phyloP scores from a whole-genome alignment of 495 filamentous ascomycete genomes.

The Annulohypoxylon moriforme region DNA sequence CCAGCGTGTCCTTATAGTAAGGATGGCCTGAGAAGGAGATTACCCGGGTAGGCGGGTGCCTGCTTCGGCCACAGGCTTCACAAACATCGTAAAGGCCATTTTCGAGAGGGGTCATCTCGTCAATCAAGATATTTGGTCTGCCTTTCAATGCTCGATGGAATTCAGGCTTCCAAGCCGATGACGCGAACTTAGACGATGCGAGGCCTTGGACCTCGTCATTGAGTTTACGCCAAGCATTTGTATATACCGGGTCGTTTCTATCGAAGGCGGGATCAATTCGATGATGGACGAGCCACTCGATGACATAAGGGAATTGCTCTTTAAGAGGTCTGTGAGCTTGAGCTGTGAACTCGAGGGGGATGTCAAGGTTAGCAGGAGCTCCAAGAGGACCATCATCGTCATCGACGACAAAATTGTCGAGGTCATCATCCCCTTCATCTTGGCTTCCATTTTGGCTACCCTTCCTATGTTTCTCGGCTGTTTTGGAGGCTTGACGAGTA shows the following conservation, averaged over 20 bases:
- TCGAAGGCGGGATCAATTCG: constrained; percentile 81
- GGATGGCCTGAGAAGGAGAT: constrained; percentile 74
- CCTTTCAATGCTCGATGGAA: constrained; percentile 74
- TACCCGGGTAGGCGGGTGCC: constrained; percentile 72
- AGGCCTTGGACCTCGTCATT: constrained; percentile 76
- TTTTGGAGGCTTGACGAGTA: constrained; percentile 18
- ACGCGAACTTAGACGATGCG: constrained; percentile 76
- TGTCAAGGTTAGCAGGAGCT: constrained; percentile 63
- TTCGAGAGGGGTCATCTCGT: constrained; percentile 42
- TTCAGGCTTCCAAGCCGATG: constrained; percentile 74
- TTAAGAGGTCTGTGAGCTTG: constrained; percentile 74
- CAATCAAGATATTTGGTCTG: constrained; percentile 63
- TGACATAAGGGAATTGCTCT: constrained; percentile 79
- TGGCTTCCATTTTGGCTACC: constrained; percentile 21
- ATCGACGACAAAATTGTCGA: constrained; percentile 78
- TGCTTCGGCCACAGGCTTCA: constrained; percentile 79
- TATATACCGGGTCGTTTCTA: constrained; percentile 71
- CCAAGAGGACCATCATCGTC: constrained; percentile 73
- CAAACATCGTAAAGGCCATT: constrained; percentile 64
- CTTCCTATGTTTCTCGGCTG: constrained; percentile 26
- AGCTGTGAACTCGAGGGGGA: constrained; percentile 78
- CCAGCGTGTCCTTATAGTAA: constrained; percentile 76
- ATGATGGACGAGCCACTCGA: constrained; percentile 83
- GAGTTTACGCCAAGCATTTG: constrained; percentile 77
- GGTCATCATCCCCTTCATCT: constrained; percentile 65